Base-by-base conservation (phyloP, 495 filamentous ascomycete genomes). In the Penicillium canariense region DNA sequence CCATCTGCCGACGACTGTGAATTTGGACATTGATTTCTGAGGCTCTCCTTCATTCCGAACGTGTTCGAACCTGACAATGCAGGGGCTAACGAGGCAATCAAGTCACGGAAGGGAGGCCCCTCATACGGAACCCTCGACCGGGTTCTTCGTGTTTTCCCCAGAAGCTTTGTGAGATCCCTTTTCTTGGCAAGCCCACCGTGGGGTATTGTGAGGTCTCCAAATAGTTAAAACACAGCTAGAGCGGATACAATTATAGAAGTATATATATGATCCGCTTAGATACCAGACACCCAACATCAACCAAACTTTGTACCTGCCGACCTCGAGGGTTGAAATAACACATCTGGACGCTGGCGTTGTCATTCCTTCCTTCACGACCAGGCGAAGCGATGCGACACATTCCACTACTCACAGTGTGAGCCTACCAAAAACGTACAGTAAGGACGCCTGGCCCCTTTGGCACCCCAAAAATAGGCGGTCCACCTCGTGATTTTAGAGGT, bases 391-490 rank as follows among this genome's bases (percentile, higher is more conserved):
- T 25, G 7, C 38, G 10, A 6, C 3, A 22, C 11, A 5, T 42
- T 25, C 38, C 20, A 22, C n/a, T 4, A 18, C 36, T 3, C 2
- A n/a, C 15, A 30, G 2, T 11, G n/a, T 14, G 2, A 28, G 11
- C 14, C 14, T n/a, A n/a, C 14, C 25, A 30, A 46, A 46, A 46
- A 25, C 43, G 26, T 46, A 46, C 43, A 17, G 25, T 8, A 14
- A 20, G 25, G 26, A 46, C 25, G 26, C 26, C 43, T 25, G 38
- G 43, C 43, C 43, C 43, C 43, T 27, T 46, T 45, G 42, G 42
- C 25, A 22, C 25, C 43, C 43, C 43, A 46, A 46, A 45, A 46
- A 46, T 46, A 46, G 43, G 43, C 43, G 43, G n/a, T 46, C 43
- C 39, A 43, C 39, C 30, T 22, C 43, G 43, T 46, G 25, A 46